Evolutionary conservation across 2,329 filamentous ascomycete species (phyloP).

Genomic region (Kalmusia sp.): DNA sequence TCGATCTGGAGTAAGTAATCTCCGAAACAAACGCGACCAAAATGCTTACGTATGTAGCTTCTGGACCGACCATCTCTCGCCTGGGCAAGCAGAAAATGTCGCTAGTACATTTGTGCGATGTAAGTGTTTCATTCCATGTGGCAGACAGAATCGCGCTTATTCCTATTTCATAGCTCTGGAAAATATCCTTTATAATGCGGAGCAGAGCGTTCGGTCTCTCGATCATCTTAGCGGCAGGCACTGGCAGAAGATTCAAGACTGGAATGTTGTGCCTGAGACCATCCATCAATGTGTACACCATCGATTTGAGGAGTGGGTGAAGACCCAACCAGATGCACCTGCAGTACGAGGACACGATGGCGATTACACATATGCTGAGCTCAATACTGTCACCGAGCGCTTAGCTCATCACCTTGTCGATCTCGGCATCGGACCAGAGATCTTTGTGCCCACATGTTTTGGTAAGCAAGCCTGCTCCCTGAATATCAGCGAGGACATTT

Average conservation of each 20-base stretch:
- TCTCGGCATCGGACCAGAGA: slow-evolving; percentile 39
- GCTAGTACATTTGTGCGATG: slow-evolving; percentile 36
- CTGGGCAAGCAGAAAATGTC: slow-evolving; percentile 39
- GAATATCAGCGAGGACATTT: too few species aligned
- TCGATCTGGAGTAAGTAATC: slow-evolving; percentile 37
- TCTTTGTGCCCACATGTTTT: slow-evolving; percentile 47
- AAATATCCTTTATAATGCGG: slow-evolving; percentile 46
- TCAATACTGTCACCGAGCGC: slow-evolving; percentile 31
- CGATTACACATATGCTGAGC: slow-evolving; percentile 39
- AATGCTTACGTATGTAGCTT: too few species aligned
- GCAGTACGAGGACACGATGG: slow-evolving; percentile 44
- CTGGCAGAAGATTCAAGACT: slow-evolving; percentile 33
- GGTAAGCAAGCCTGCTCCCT: too few species aligned
- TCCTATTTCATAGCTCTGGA: slow-evolving; percentile 24
- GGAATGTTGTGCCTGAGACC: slow-evolving; percentile 41
- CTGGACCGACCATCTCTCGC: slow-evolving; percentile 42
- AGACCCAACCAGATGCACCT: slow-evolving; percentile 30
- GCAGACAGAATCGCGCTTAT: too few species aligned
- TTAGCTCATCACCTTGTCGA: slow-evolving; percentile 38
- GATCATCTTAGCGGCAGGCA: slow-evolving; percentile 50
- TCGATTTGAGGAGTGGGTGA: slow-evolving; percentile 32
- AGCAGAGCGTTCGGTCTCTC: slow-evolving; percentile 41
- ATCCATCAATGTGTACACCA: slow-evolving; percentile 41
- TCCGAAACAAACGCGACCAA: too few species aligned
- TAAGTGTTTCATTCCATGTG: too few species aligned